Evolutionary conservation across 2,329 filamentous ascomycete genomes (phyloP).

Genomic region (Setomelanomma holmii): DNA sequence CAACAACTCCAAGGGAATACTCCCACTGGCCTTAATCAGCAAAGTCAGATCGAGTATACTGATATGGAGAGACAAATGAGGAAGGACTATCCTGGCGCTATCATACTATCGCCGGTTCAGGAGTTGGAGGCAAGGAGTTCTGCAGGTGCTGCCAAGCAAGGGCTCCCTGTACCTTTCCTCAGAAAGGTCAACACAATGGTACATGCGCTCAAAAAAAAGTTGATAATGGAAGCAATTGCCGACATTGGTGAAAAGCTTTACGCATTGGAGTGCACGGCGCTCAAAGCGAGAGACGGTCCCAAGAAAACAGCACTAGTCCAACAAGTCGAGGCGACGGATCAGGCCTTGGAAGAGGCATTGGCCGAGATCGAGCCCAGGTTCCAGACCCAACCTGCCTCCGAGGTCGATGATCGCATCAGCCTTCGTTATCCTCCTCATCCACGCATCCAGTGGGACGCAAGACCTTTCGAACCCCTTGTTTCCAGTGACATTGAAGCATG

Average conservation of each 20-base stretch:
- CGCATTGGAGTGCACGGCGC: conserved; percentile 34
- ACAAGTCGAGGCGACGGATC: conserved; percentile 37
- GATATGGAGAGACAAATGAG: conserved; percentile 10
- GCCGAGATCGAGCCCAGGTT: conserved; percentile 8
- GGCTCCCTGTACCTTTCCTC: neutral
- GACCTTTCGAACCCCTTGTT: conserved; percentile 72
- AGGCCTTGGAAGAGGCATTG: conserved; percentile 2
- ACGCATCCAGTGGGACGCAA: conserved; percentile 67
- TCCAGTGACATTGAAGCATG: conserved; percentile 69
- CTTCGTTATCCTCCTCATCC: conserved; percentile 26
- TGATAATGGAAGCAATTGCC: conserved; percentile 21
- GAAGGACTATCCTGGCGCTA: neutral
- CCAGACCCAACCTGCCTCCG: conserved; percentile 6
- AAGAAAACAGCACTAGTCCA: conserved; percentile 34
- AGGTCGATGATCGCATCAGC: conserved; percentile 38
- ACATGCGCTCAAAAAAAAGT: conserved; percentile 4
- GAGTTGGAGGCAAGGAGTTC: too few relatives aligned
- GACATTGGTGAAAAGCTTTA: conserved; percentile 38
- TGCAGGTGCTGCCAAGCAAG: neutral
- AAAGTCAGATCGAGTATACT: conserved; percentile 12
- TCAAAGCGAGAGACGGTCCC: conserved; percentile 26
- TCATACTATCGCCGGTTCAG: neutral
- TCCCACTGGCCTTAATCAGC: conserved; percentile 23
- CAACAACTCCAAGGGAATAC: conserved; percentile 29
- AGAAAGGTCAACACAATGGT: neutral